Evolutionary conservation across 192 early-diverging fungal genomes (phyloP), one percentile per base, ranked within the genome.

Genomic region (Coemansia sp.): DNA sequence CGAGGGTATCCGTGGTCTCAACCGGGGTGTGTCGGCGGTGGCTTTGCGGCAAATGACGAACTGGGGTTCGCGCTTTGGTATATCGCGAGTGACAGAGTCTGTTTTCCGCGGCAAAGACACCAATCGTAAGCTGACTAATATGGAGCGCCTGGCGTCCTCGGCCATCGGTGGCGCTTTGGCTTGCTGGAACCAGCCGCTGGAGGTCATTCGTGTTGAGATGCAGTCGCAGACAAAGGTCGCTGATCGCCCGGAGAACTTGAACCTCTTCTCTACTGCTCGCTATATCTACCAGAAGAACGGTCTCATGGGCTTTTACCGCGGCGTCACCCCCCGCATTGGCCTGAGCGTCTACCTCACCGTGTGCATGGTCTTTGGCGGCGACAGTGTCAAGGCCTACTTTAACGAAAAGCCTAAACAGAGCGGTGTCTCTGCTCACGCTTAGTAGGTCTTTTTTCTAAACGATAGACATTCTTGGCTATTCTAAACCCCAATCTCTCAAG

Each of bases 181-280:
- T 14, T 96, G 94, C 86, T 99, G 97, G 97, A 99, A 99, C 75
- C 96, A 99, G 76, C 97, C 97, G 26, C 94, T 99, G 65, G 97
- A 99, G 74, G 97, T 99, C 42, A 97, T 99, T 61, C 92, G 97
- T 62, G 93, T 99, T 11, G 95, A 99, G 66, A 99, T 99, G 97
- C 97, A 99, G 85, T 90, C 87, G 55, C 95, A 96, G 79, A 84
- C 94, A 42, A 94, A 96, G 84, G 83, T 87, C 3, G 88, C 77
- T 11, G 92, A 91, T 42, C 88, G 97, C 34, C 97, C 97, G 16
- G 89, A 91, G 61, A 96, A 97, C 67, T 86, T 97, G 88, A 92
- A 92, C 52, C 93, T 99, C 61, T 82, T 83, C 26, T 83, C 86
- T 45, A 88, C 91, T 28, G 92, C 94, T 25, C 86, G 88, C 66